phyloP scores from a whole-genome alignment of 768 basidiomycete species.

The Termitomyces eurrhizus region DNA sequence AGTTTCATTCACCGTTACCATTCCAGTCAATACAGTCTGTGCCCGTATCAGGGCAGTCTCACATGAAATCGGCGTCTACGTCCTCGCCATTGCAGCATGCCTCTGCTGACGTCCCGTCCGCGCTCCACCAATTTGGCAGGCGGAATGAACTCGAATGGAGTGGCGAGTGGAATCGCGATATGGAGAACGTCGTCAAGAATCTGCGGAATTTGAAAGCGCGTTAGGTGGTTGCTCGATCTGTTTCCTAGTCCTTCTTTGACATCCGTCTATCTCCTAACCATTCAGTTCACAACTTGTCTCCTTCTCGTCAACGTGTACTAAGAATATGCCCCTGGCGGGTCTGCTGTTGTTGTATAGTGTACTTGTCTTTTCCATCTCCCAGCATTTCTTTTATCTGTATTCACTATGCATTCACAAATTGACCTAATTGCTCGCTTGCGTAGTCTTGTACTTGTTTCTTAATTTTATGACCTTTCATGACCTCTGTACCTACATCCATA shows the following conservation, averaged over 20 bases:
- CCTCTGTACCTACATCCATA: background rate
- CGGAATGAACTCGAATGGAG: slow-evolving; percentile 27
- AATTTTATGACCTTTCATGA: background rate
- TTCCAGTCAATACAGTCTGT: slow-evolving; percentile 9
- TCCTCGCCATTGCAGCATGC: background rate
- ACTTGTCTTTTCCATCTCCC: background rate
- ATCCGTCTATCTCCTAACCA: background rate
- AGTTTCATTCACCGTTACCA: slow-evolving; percentile 11
- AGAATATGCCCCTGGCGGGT: background rate
- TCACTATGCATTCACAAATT: background rate
- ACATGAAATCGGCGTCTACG: background rate
- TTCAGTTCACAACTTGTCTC: background rate
- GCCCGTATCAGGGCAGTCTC: background rate
- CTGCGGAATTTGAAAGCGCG: slow-evolving; percentile 18
- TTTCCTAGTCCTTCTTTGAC: background rate
- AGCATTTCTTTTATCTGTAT: background rate
- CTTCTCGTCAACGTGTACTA: background rate
- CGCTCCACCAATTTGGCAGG: slow-evolving; percentile 6
- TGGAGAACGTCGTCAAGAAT: slow-evolving; percentile 20
- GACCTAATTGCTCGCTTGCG: background rate
- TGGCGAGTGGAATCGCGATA: slow-evolving; percentile 31
- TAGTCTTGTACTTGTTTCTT: background rate
- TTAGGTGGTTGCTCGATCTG: background rate
- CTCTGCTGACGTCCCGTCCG: background rate
- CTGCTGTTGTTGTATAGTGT: background rate